Base-by-base conservation (phyloP, 2,329 filamentous ascomycete genomes). In the Dendrostoma leiphaemia region DNA sequence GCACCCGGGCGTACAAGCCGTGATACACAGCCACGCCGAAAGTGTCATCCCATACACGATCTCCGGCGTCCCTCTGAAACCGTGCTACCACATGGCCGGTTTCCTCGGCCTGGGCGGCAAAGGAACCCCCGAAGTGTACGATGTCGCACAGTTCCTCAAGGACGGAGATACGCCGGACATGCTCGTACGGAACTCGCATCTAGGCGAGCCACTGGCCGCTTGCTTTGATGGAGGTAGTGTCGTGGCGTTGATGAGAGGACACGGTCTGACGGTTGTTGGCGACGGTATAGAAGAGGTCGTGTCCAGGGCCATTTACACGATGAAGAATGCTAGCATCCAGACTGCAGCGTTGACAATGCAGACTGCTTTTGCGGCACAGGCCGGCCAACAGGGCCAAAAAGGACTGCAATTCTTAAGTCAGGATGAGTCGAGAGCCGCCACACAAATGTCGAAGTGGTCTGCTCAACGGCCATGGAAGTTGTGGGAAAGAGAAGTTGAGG, bases 1-100 rank as follows among this genome's bases (percentile, higher is more conserved):
- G 24, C 75, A 70, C 58, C 62, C 67, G 0, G 52, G 63, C 6
- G 62, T 77, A 15, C 66, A 72, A 35, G 67, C 68, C 23, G 70
- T 77, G 0, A 63, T 78, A 5, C 75, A 79, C 60, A 72, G 70
- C 45, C 77, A 79, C 58, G 63, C 74, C 0, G 66, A 72, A 23
- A 66, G 68, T 4, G 71, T 78, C 12, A 51, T 77, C 3, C 72
- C 75, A 0, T 78, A 69, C 61, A 69, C 67, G 13, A 69, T 76
- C 55, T 67, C 61, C n/a, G 65, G 66, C 17, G 69, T 73, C 8
- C 67, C 68, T 1, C 62, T 81, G 55, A 65, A 65, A 6, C 69
- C 77, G 3, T 65, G 64, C 38, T 70, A 67, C 55, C 74, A 78
- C 57, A 72, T 75, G 65, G 71, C 69, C 4, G 73, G 72, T 0